phyloP scores from a whole-genome alignment of 2,329 filamentous ascomycete genomes.

The Dactylonectria estremocensis region DNA sequence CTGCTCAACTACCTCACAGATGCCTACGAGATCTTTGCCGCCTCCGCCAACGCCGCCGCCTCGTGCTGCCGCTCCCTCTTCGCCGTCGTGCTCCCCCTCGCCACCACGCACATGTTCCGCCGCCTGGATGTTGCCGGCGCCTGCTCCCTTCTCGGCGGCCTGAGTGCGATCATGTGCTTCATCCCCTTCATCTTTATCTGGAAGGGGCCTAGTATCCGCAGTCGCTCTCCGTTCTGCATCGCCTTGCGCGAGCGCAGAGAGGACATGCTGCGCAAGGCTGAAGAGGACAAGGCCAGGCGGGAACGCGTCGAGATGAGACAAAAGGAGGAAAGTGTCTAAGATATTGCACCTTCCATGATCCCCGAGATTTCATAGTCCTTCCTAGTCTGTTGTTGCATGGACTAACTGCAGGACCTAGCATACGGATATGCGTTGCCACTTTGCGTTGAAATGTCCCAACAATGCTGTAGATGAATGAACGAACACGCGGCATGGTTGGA shows the following conservation, averaged over 20 bases:
- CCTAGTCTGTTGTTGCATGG: constrained; percentile 19
- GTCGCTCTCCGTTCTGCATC: constrained; percentile 73
- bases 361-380: constrained; percentile 9
- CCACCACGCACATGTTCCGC: constrained; percentile 65
- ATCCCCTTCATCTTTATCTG: constrained; percentile 69
- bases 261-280: constrained; percentile 59
- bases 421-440: background rate
- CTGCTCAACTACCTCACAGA: constrained; percentile 77
- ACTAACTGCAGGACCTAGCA: constrained; percentile 30
- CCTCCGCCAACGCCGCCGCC: constrained; percentile 84
- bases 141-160: constrained; percentile 67
- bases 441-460: background rate
- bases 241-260: constrained; percentile 68
- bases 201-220: constrained; percentile 69
- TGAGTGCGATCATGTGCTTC: constrained; percentile 65
- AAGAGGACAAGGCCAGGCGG: constrained; percentile 53
- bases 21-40: constrained; percentile 77
- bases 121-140: constrained; percentile 64
- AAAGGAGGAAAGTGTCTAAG: constrained; percentile 38
- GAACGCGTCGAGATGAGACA: constrained; percentile 44
- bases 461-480: background rate
- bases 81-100: constrained; percentile 78
- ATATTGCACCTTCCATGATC: background rate
- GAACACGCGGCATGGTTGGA: background rate
- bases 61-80: constrained; percentile 96